Percentiles rank a stretch among this genome's conserved stretches.
phyloP scores from a whole-genome alignment of 257 asterid species.

The Osmanthus fragrans region DNA sequence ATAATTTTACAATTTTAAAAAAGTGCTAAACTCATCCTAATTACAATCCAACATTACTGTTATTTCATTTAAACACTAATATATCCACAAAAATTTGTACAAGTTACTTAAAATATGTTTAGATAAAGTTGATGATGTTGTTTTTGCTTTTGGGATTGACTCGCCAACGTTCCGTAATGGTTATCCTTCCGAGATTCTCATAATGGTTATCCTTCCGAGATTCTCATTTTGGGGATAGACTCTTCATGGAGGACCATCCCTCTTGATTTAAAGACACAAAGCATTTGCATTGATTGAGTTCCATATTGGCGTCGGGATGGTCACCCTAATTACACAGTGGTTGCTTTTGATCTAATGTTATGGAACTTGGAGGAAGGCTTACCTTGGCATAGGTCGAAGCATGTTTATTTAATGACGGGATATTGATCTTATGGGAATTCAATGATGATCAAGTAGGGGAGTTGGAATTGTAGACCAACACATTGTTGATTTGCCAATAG shows the following conservation, averaged over 20 bases:
- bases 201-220: too few species aligned
- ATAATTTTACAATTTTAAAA: too few species aligned
- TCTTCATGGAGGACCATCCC: not conserved
- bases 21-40: too few species aligned
- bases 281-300: not conserved
- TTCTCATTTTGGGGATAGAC: not conserved
- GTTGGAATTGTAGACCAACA: not conserved
- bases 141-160: not conserved
- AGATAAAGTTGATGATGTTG: not conserved
- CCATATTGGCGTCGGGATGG: not conserved
- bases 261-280: not conserved
- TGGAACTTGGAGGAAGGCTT: constrained; percentile 1
- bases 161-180: not conserved
- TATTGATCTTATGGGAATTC: not conserved
- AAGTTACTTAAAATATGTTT: not conserved
- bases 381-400: not conserved
- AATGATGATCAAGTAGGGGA: not conserved
- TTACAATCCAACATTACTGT: too few species aligned
- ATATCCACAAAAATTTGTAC: not conserved
- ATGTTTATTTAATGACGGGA: not conserved
- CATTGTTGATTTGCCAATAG: not conserved
- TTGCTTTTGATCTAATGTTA: not conserved
- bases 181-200: too few species aligned
- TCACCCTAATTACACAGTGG: not conserved
- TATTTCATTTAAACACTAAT: too few species aligned